These are phyloP conservation scores for Pseudogymnoascus sp. DNA, from an alignment of 2,329 filamentous ascomycete species.

Conservation along the genomic window DNA sequence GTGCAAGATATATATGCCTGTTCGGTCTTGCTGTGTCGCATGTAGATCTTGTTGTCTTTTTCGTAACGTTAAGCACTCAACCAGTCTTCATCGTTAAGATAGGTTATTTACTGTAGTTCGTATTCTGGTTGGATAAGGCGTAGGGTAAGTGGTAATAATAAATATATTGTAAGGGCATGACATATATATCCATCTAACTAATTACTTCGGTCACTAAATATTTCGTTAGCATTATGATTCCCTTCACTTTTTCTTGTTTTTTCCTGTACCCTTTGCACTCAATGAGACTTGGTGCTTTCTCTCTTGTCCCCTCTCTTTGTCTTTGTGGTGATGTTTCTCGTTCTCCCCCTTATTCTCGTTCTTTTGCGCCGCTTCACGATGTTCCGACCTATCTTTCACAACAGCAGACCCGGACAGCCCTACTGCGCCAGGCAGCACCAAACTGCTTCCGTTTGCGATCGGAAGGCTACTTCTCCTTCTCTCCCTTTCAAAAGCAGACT, in stretches of 20 bases:
- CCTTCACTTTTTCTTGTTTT: background rate
- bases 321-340: background rate
- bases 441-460: background rate
- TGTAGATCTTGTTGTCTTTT: background rate
- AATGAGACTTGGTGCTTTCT: background rate
- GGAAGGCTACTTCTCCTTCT: constrained; percentile 1
- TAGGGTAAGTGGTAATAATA: background rate
- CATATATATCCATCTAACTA: constrained; percentile 1
- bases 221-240: background rate
- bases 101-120: background rate
- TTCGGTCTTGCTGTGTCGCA: background rate
- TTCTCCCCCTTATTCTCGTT: background rate
- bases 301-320: background rate
- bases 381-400: background rate
- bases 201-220: constrained; percentile 1
- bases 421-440: background rate
- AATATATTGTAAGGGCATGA: background rate
- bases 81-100: background rate
- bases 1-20: background rate
- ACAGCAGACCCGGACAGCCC: background rate
- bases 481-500: background rate
- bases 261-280: constrained; percentile 2
- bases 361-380: background rate
- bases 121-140: background rate
- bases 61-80: background rate